Evolutionary conservation across 2,329 filamentous ascomycete genomes (phyloP).

Genomic region (Byssochlamys sp.): DNA sequence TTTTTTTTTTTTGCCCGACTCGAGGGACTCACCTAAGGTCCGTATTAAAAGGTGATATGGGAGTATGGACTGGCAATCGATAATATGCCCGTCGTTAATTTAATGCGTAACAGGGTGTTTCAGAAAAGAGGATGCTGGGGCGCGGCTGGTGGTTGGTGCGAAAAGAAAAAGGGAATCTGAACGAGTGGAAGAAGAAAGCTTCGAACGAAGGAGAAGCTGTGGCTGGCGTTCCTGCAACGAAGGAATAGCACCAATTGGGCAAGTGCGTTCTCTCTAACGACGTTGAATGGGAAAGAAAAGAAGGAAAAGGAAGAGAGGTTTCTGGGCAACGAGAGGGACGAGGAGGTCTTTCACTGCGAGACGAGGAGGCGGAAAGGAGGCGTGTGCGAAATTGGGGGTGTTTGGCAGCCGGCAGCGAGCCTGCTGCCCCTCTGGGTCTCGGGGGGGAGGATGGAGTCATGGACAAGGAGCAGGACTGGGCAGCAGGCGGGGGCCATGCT

Average conservation of each 20-base stretch:
- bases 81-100: slow-evolving; percentile 1
- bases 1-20: background rate
- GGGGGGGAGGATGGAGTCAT: background rate
- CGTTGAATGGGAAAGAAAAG: slow-evolving; percentile 1
- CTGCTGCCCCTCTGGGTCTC: background rate
- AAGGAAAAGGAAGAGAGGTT: slow-evolving; percentile 2
- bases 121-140: slow-evolving; percentile 11
- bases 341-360: slow-evolving; percentile 1
- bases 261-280: slow-evolving; percentile 3
- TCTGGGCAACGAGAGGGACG: slow-evolving; percentile 4
- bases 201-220: slow-evolving; percentile 26
- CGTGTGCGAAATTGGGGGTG: background rate
- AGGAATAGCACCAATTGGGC: slow-evolving; percentile 18
- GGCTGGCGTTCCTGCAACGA: slow-evolving; percentile 8
- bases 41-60: slow-evolving; percentile 5
- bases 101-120: slow-evolving; percentile 1
- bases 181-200: slow-evolving; percentile 25
- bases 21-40: slow-evolving; percentile 4
- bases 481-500: background rate
- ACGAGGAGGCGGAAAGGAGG: slow-evolving; percentile 2
- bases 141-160: slow-evolving; percentile 18
- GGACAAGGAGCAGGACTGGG: background rate
- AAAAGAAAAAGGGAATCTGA: slow-evolving; percentile 18
- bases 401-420: background rate
- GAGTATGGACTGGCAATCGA: background rate